Conservation (phyloP, 1,284 basidiomycete genomes). For the Malassezia brasiliensis region DNA sequence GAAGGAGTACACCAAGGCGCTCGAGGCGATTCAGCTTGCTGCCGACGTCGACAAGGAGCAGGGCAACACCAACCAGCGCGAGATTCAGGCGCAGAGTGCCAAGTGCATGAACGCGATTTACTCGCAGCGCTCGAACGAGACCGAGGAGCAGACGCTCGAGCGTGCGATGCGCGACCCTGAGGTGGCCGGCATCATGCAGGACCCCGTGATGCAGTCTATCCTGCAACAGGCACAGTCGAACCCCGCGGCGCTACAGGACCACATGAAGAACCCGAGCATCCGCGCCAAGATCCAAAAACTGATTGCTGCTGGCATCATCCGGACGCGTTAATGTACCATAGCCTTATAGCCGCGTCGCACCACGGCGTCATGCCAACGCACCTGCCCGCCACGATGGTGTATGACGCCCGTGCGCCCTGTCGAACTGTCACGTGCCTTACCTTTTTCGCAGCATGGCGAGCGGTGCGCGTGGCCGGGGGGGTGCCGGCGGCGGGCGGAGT, state of each 20-base stretch:
- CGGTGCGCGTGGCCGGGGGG: not conserved
- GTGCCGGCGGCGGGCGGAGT: constrained; percentile 7
- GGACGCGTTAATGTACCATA: constrained; percentile 25
- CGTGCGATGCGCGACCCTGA: constrained; percentile 97
- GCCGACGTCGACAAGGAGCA: constrained; percentile 30
- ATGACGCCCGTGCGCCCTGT: not conserved
- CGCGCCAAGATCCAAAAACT: constrained; percentile 81
- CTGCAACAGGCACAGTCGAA: constrained; percentile 85
- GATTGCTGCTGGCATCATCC: constrained; percentile 82
- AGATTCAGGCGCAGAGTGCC: constrained; percentile 29
- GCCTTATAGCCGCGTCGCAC: not conserved
- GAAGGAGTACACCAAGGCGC: constrained; percentile 75
- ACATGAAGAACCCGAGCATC: constrained; percentile 80
- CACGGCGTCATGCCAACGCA: not conserved
- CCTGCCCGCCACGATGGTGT: too few relatives aligned
- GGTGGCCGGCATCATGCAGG: constrained; percentile 62
- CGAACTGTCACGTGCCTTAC: not conserved
- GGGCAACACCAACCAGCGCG: constrained; percentile 26
- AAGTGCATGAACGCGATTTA: constrained; percentile 64
- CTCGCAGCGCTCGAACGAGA: constrained; percentile 71
- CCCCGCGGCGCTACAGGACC: constrained; percentile 81
- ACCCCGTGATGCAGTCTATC: constrained; percentile 57
- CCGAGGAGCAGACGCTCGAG: constrained; percentile 81
- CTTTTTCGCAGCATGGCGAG: not conserved
- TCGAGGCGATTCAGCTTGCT: constrained; percentile 39